phyloP scores from a whole-genome alignment of 164 flowering plant genomes.

The Houttuynia cordata region DNA sequence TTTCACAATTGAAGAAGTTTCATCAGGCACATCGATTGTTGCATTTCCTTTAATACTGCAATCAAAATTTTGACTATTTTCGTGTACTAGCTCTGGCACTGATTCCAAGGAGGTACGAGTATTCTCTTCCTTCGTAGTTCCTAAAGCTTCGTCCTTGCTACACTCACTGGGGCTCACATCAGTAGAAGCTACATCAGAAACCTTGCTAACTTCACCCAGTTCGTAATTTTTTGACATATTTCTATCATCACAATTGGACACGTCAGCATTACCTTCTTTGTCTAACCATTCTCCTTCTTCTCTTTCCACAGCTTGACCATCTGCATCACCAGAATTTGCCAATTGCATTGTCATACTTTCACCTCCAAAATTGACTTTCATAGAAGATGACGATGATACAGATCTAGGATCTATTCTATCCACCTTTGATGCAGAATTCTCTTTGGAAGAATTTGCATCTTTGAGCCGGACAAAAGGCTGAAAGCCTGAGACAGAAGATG shows the following conservation, averaged over 20 bases:
- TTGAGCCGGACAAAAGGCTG: conserved; percentile 71
- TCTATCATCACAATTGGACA: conserved; percentile 10
- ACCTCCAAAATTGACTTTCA: conserved; percentile 11
- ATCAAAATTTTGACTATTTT: conserved; percentile 19
- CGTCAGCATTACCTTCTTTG: conserved; percentile 40
- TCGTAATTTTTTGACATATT: conserved; percentile 23
- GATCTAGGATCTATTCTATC: conserved; percentile 11
- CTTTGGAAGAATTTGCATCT: conserved; percentile 18
- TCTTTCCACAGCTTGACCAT: conserved; percentile 44
- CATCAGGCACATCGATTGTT: conserved; percentile 36
- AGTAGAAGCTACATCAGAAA: conserved; percentile 12
- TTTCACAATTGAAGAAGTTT: conserved; percentile 27
- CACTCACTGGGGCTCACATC: conserved; percentile 8
- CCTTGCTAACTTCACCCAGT: conserved; percentile 13
- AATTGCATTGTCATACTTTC: conserved; percentile 14
- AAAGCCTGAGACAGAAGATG: conserved; percentile 79
- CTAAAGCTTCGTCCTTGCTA: conserved; percentile 11
- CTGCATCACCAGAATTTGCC: conserved; percentile 16
- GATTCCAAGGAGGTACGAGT: conserved; percentile 15
- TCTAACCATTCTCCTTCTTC: conserved; percentile 99
- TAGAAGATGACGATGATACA: conserved; percentile 22
- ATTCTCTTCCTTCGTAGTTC: conserved; percentile 15
- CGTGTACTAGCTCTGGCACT: conserved; percentile 24
- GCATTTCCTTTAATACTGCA: conserved; percentile 23
- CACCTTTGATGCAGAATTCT: conserved; percentile 13